Conservation (phyloP, 495 filamentous ascomycete genomes). For the Hypomontagnella monticulosa region DNA sequence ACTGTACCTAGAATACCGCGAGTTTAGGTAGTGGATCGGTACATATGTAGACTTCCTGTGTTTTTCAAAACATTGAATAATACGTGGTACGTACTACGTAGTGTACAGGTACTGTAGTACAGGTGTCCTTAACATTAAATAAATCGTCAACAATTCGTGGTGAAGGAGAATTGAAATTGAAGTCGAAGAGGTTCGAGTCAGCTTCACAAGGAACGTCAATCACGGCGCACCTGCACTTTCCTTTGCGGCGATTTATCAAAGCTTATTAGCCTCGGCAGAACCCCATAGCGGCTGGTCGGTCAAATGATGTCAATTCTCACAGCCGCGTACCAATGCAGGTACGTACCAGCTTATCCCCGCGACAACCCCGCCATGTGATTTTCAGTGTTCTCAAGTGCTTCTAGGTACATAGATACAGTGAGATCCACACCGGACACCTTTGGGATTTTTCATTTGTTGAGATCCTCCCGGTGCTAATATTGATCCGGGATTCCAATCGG, state of each 20-base stretch:
- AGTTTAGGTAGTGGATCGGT: too few species aligned
- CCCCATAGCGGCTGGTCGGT: conserved; percentile 9
- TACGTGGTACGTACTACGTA: too few species aligned
- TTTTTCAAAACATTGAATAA: too few species aligned
- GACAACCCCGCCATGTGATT: conserved; percentile 6
- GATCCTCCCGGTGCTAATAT: conserved; percentile 1
- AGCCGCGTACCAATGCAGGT: conserved; percentile 15
- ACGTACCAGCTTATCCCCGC: conserved; percentile 23
- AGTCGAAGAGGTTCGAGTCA: conserved; percentile 23
- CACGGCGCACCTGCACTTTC: not conserved
- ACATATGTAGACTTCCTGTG: too few species aligned
- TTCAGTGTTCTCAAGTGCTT: not conserved
- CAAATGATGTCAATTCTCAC: conserved; percentile 36
- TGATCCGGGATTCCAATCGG: conserved; percentile 12
- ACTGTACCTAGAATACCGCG: too few species aligned
- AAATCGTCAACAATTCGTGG: too few species aligned
- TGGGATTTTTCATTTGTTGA: not conserved
- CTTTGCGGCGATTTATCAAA: conserved; percentile 21
- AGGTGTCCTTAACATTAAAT: too few species aligned
- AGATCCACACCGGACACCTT: too few species aligned
- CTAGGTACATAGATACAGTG: not conserved
- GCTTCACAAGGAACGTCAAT: conserved; percentile 23
- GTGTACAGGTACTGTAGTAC: too few species aligned
- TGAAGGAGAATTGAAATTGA: conserved; percentile 9
- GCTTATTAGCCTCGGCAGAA: conserved; percentile 39